phyloP scores from a whole-genome alignment of 768 basidiomycete genomes.

The Ephemerocybe angulata region DNA sequence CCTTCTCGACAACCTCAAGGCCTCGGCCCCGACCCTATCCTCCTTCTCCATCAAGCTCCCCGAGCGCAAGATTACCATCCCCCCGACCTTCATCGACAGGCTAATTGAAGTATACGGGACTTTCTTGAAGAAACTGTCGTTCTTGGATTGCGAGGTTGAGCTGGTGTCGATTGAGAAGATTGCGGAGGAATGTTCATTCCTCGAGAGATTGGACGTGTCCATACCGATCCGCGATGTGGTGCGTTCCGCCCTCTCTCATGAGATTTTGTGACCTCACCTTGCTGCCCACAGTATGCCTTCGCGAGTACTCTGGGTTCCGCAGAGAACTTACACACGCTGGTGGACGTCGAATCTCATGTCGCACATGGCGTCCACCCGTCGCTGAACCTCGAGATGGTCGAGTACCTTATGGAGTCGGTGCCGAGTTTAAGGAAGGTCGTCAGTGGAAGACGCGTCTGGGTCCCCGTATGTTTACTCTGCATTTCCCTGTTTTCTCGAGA shows the following conservation, averaged over 20 bases:
- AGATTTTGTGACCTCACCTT: not conserved
- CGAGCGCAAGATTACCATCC: slow-evolving; percentile 38
- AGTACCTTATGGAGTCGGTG: slow-evolving; percentile 5
- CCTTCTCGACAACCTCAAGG: slow-evolving; percentile 30
- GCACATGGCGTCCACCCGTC: slow-evolving; percentile 9
- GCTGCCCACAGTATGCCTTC: slow-evolving; percentile 1
- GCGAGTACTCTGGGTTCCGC: slow-evolving; percentile 4
- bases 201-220: slow-evolving; percentile 49
- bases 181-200: slow-evolving; percentile 37
- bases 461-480: not conserved
- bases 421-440: slow-evolving; percentile 10
- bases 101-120: slow-evolving; percentile 38
- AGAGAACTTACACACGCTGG: slow-evolving; percentile 5
- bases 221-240: slow-evolving; percentile 53
- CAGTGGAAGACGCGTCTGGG: slow-evolving; percentile 12
- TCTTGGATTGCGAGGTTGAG: slow-evolving; percentile 45
- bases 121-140: slow-evolving; percentile 41
- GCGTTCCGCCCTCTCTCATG: slow-evolving; percentile 15
- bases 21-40: slow-evolving; percentile 27
- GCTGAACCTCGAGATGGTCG: slow-evolving; percentile 5
- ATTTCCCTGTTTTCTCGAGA: not conserved
- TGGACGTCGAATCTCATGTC: slow-evolving; percentile 8
- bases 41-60: slow-evolving; percentile 45
- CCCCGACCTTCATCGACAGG: slow-evolving; percentile 37
- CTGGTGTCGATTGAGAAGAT: slow-evolving; percentile 38